Conservation (phyloP, 495 filamentous ascomycete species). For the Hypoxylon lienhwacheense region DNA sequence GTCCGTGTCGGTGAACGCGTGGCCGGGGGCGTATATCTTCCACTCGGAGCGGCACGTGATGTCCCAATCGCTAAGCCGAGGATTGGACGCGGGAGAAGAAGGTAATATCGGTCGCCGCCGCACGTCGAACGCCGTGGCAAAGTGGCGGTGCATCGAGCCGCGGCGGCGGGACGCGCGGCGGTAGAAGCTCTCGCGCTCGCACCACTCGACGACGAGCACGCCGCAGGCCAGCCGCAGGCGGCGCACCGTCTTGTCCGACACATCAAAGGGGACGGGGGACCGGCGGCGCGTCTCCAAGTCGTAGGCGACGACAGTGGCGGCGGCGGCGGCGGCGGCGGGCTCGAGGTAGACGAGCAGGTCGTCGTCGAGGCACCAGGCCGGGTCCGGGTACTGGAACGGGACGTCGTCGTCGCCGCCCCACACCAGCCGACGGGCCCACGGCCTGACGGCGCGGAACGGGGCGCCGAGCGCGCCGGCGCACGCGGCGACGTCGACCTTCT, state of each 20-base stretch:
- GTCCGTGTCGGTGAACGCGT: slow-evolving; percentile 60
- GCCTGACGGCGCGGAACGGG: slow-evolving; percentile 48
- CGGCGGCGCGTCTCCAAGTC: slow-evolving; percentile 55
- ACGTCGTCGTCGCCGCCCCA: slow-evolving; percentile 45
- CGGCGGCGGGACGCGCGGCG: slow-evolving; percentile 61
- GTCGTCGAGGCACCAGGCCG: slow-evolving; percentile 59
- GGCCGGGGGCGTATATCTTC: slow-evolving; percentile 65
- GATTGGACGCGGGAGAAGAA: background rate
- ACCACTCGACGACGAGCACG: slow-evolving; percentile 68
- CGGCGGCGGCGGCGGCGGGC: slow-evolving; percentile 10
- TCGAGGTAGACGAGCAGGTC: slow-evolving; percentile 62
- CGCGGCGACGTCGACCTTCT: slow-evolving; percentile 47
- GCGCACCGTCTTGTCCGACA: slow-evolving; percentile 57
- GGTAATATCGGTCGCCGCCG: slow-evolving; percentile 13
- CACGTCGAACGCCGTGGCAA: slow-evolving; percentile 65
- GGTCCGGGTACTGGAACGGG: slow-evolving; percentile 55
- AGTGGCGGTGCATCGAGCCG: slow-evolving; percentile 63
- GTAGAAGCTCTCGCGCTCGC: slow-evolving; percentile 59
- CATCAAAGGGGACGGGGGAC: slow-evolving; percentile 58
- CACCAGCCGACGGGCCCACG: slow-evolving; percentile 60
- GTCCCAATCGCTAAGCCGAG: slow-evolving; percentile 41
- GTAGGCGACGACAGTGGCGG: slow-evolving; percentile 50
- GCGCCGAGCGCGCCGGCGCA: slow-evolving; percentile 18
- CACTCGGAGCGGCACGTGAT: slow-evolving; percentile 65
- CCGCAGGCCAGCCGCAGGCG: slow-evolving; percentile 59